Evolutionary conservation across 23 red algal genomes (phyloP), one percentile per base, ranked within the genome.

Genomic region (Gracilaria domingensis): DNA sequence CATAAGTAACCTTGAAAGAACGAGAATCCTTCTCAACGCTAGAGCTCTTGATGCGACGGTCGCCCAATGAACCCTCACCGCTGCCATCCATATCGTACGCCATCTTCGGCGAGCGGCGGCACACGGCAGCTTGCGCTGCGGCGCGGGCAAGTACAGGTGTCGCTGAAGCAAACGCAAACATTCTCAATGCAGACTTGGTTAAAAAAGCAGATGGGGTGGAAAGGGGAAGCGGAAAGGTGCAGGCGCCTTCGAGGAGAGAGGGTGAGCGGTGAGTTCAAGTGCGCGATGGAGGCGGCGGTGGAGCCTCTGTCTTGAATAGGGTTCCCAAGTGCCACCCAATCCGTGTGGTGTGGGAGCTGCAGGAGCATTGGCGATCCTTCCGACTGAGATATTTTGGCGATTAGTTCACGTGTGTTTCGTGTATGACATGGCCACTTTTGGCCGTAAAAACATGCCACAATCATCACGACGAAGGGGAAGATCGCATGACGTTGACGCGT

Each of bases 31-130:
- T 95, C 39, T 93, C 78, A 20, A 99, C 97, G 8, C 49, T 92
- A 12, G 97, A 99, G 58, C 86, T 84, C 93, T 96, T 99, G 50
- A 95, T 88, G 33, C 66, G 66, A n/a, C 44, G 92, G 50, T 59
- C 40, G 2, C 44, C 78, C 11, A 99, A 84, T 24, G 90, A 80
- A 24, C 90, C 90, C 44, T 4, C 11, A 3, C 92, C 91, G 47
- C 64, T 90, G 71, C 97, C 97, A 69, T 99, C 86, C 97, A 99
- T 99, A 51, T 96, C 94, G 74, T 96, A 99, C 25, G 50, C 83
- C 96, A 98, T 98, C 45, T 51, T 77, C n/a, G 72, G 72, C 38
- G 72, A 25, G 42, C 72, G 72, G 38, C 72, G 72, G 20, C 72
- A 77, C 23, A 77, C 45, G 45, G 72, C 40, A 4, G 72, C 45